Evolutionary conservation across 2,329 filamentous ascomycete species (phyloP).

Genomic region (Penicillium sp.): DNA sequence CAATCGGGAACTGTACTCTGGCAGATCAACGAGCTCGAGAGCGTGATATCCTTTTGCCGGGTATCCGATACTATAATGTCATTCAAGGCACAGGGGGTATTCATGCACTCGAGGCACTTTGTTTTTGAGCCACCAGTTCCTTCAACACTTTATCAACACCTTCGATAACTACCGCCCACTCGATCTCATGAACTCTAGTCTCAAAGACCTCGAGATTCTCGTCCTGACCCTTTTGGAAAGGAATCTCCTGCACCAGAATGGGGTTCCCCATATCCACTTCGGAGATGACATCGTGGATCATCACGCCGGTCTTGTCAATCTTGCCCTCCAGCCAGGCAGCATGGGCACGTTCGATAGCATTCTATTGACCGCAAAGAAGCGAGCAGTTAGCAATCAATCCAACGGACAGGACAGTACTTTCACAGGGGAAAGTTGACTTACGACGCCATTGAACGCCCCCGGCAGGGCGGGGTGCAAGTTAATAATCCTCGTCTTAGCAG

Average conservation of each 20-base stretch:
- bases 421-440: conserved; percentile 24
- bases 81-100: conserved; percentile 1
- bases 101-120: conserved; percentile 9
- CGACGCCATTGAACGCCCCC: conserved; percentile 71
- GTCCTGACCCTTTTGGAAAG: conserved; percentile 56
- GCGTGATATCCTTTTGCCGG: not conserved
- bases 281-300: conserved; percentile 79
- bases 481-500: conserved; percentile 64
- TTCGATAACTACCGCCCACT: conserved; percentile 75
- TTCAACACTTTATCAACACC: conserved; percentile 50
- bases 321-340: conserved; percentile 66
- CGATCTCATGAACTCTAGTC: conserved; percentile 67
- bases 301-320: conserved; percentile 69
- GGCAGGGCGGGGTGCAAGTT: conserved; percentile 76
- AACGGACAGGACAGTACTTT: not conserved
- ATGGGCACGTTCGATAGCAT: conserved; percentile 74
- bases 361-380: conserved; percentile 22
- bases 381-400: not conserved
- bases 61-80: not conserved
- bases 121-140: conserved; percentile 28
- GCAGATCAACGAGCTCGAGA: not conserved
- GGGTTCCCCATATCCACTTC: conserved; percentile 77
- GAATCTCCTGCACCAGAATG: conserved; percentile 67
- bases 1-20: conserved; percentile 1
- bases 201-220: conserved; percentile 65